These are phyloP conservation scores for Leccinum arenicola DNA, from an alignment of 768 basidiomycete species.

Conservation along the genomic window DNA sequence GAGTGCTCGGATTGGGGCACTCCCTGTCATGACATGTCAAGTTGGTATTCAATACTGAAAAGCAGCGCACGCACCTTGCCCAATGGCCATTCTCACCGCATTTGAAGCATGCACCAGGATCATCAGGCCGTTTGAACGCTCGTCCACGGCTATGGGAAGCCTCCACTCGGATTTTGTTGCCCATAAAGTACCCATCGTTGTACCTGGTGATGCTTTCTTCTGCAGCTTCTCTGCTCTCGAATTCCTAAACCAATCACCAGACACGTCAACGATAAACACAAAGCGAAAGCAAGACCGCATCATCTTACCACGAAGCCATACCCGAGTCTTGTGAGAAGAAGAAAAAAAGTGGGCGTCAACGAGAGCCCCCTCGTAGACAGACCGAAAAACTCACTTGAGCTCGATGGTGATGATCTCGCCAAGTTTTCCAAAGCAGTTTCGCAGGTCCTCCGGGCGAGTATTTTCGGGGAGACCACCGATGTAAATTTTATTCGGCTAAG, in stretches of 20 bases:
- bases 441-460: conserved; percentile 81
- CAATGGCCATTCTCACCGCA: conserved; percentile 86
- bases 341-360: conserved; percentile 8
- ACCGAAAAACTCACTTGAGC: conserved; percentile 63
- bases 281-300: background rate
- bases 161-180: conserved; percentile 88
- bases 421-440: conserved; percentile 83
- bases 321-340: conserved; percentile 52
- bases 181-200: conserved; percentile 88
- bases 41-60: background rate
- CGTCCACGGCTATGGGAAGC: conserved; percentile 81
- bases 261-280: background rate
- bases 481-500: conserved; percentile 92
- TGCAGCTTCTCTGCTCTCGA: conserved; percentile 75
- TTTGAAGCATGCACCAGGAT: conserved; percentile 85
- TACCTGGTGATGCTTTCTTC: conserved; percentile 88
- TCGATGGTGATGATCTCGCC: conserved; percentile 75
- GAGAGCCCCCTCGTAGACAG: conserved; percentile 5
- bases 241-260: conserved; percentile 53
- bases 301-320: conserved; percentile 85
- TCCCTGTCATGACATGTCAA: conserved; percentile 47
- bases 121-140: conserved; percentile 77
- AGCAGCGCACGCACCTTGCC: conserved; percentile 61
- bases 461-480: conserved; percentile 87
- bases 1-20: conserved; percentile 56